Conservation (phyloP, 192 early-diverging fungal species). For the Coemansia sp. region DNA sequence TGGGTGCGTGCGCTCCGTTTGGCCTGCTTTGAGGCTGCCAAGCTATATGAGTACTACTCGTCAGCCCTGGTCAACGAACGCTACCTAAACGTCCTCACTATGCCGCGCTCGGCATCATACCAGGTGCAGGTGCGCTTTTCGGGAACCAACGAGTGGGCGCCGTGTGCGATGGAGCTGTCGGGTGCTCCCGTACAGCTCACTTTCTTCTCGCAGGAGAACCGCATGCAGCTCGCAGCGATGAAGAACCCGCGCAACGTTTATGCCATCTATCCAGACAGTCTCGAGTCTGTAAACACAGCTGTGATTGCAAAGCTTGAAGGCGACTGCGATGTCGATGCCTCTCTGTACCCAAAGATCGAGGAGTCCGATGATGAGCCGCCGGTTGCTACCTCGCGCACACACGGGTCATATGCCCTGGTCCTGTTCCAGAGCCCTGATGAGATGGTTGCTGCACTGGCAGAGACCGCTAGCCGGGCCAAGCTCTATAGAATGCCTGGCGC, state of each 20-base stretch:
- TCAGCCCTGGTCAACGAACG: slow-evolving; percentile 50
- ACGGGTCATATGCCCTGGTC: slow-evolving; percentile 51
- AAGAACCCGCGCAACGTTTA: slow-evolving; percentile 39
- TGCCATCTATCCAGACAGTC: slow-evolving; percentile 53
- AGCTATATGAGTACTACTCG: slow-evolving; percentile 76
- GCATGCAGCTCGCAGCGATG: slow-evolving; percentile 37
- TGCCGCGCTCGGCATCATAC: slow-evolving; percentile 29
- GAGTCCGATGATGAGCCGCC: slow-evolving; percentile 37
- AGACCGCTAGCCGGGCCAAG: slow-evolving; percentile 21
- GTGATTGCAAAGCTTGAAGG: slow-evolving; percentile 58
- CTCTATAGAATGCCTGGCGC: slow-evolving; percentile 41
- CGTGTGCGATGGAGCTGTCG: slow-evolving; percentile 48
- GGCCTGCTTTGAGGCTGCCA: slow-evolving; percentile 70
- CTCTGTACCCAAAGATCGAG: slow-evolving; percentile 47
- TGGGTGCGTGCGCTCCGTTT: slow-evolving; percentile 75
- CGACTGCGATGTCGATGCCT: slow-evolving; percentile 53
- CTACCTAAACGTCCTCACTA: slow-evolving; percentile 22
- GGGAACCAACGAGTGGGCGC: slow-evolving; percentile 55
- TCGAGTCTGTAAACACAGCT: slow-evolving; percentile 51
- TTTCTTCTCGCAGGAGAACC: slow-evolving; percentile 32
- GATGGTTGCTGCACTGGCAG: slow-evolving; percentile 46
- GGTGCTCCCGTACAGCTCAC: slow-evolving; percentile 26
- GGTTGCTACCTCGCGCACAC: slow-evolving; percentile 34
- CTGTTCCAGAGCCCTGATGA: slow-evolving; percentile 49
- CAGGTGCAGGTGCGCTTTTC: slow-evolving; percentile 50